Conservation (phyloP, 331 rosid species). For the Rhamnella rubrinervis region DNA sequence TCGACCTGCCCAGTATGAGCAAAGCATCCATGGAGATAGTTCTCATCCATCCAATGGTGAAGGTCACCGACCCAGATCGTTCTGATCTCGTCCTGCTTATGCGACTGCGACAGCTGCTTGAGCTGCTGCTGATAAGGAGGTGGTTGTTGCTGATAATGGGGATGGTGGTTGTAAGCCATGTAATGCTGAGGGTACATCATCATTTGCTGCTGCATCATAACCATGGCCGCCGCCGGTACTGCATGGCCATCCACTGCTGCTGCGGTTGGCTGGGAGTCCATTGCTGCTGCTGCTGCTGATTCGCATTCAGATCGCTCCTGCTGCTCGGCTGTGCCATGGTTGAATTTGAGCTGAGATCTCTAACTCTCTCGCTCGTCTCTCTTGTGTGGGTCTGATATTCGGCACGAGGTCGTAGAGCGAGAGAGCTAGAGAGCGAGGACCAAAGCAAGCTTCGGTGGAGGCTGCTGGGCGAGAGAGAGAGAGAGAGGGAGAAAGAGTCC, state of each 20-base stretch:
- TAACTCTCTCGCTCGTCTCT: constrained; percentile 17
- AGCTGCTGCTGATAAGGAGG: constrained; percentile 27
- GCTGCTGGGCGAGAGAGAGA: neutral
- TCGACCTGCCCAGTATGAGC: constrained; percentile 74
- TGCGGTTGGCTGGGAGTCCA: constrained; percentile 57
- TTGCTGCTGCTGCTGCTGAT: constrained; percentile 38
- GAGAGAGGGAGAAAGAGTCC: constrained; percentile 9
- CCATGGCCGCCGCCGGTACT: constrained; percentile 97
- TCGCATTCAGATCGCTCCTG: constrained; percentile 56
- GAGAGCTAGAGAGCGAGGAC: neutral
- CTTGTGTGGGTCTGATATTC: constrained; percentile 5
- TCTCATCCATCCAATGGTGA: constrained; percentile 90
- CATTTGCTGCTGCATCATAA: constrained; percentile 96
- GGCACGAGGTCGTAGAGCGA: constrained; percentile 1
- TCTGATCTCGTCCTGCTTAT: constrained; percentile 65
- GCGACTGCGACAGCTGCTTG: constrained; percentile 25
- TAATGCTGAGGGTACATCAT: constrained; percentile 92
- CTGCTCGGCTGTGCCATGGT: constrained; percentile 53
- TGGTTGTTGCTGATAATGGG: constrained; percentile 42
- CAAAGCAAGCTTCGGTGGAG: too few relatives aligned
- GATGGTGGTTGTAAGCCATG: constrained; percentile 52
- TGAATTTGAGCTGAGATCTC: neutral
- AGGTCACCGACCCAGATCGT: constrained; percentile 96
- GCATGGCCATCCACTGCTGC: constrained; percentile 99
- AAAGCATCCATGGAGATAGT: constrained; percentile 67